Evolutionary conservation across 169 alveolate species (phyloP), one percentile per base, ranked within the genome.

Genomic region (Cyclospora cayetanensis): DNA sequence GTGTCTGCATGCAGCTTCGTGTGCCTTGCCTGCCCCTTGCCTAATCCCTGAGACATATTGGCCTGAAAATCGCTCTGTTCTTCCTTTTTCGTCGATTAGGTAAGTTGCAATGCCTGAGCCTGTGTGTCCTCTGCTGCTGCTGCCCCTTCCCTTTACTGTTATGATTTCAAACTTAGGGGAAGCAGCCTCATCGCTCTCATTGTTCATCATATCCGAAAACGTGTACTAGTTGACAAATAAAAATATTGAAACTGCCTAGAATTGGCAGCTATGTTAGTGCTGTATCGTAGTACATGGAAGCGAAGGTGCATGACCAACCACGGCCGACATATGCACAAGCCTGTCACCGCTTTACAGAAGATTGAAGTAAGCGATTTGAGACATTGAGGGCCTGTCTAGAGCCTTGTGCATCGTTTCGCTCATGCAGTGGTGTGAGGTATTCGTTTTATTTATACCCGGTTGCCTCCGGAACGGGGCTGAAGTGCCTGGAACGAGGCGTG

Each of bases 101-200:
- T 80, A 80, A 1, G 90, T 80, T 52, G 90, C 90, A 29, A 80
- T 80, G 43, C 90, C 90, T 9, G 90, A 76, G 76, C 90, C 90
- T 80, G 90, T 53, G 39, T 80, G 53, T 29, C 90, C 90, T 76
- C 90, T 52, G 76, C 90, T 80, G 74, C 90, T 80, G 90, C 12
- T 34, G 50, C 74, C 41, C 74, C 76, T 80, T 37, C 90, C 90
- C 22, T 80, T 9, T 0, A 76, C 76, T 20, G 90, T 80, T 42
- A 80, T 52, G 43, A 80, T 25, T 35, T 5, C 90, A 80, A 53
- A 80, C 74, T 80, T 80, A 4, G 90, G 90, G 20, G 31, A 34
- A 4, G 55, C 76, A 0, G 53, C 37, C 39, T 50, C 90, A 5
- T 80, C 90, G 43, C 77, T 37, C 41, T 80, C 90, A 31, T 52